Evolutionary conservation across 805 yeast genomes (phyloP).

Genomic region (Nadsonia fulvescens): DNA sequence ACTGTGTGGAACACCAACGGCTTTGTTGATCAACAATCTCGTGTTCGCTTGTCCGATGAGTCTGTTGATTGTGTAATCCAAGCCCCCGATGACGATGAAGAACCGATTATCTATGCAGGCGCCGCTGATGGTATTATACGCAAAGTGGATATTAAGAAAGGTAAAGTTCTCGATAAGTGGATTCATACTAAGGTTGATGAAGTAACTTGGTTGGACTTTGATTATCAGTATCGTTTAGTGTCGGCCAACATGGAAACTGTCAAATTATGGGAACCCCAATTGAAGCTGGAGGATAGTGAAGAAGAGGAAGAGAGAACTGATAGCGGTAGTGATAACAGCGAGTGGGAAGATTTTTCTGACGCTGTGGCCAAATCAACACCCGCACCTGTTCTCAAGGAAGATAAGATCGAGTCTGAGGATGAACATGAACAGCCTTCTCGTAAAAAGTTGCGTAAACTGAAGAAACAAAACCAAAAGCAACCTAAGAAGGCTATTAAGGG

Average conservation of each 20-base stretch:
- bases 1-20: slow-evolving; percentile 68
- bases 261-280: slow-evolving; percentile 47
- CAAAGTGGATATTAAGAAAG: slow-evolving; percentile 45
- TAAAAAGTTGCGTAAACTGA: too few species aligned
- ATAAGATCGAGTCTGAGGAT: too few species aligned
- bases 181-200: slow-evolving; percentile 25
- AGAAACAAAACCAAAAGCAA: too few species aligned
- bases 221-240: slow-evolving; percentile 58
- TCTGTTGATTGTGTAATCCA: slow-evolving; percentile 12
- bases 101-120: slow-evolving; percentile 13
- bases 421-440: too few species aligned
- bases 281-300: slow-evolving; percentile 7
- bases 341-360: too few species aligned
- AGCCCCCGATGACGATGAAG: slow-evolving; percentile 10
- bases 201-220: slow-evolving; percentile 62
- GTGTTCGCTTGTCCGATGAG: slow-evolving; percentile 39
- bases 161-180: slow-evolving; percentile 39
- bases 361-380: too few species aligned
- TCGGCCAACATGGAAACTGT: slow-evolving; percentile 73
- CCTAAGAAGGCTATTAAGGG: too few species aligned
- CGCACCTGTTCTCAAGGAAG: too few species aligned
- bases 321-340: slow-evolving; percentile 4
- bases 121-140: slow-evolving; percentile 30
- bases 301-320: slow-evolving; percentile 6
- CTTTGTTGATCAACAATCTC: slow-evolving; percentile 50